Evolutionary conservation across 169 alveolate species (phyloP), one percentile per base, ranked within the genome.

Genomic region (Plasmodium cynomolgi): DNA sequence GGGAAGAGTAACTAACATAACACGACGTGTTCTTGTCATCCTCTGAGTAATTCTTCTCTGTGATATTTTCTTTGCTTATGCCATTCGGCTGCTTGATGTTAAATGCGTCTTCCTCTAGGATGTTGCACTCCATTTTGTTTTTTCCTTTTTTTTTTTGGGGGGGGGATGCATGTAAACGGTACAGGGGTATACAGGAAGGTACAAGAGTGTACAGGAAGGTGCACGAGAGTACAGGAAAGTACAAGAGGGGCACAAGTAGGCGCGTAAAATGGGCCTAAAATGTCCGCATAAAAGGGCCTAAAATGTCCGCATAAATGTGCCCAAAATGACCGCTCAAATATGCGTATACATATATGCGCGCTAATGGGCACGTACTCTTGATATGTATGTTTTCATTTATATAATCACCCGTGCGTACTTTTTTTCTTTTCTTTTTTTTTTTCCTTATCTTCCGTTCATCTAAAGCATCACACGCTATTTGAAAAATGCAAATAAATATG

Each of bases 21-120:
- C 93, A 85, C 6, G 93, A 85, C 3, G 86, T 85, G 44, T 75
- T 85, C 47, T 75, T 58, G 7, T 85, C 93, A 77, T 85, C 93
- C 29, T 85, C 93, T 75, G 85, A 85, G 41, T 85, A 85, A 85
- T 75, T 77, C 62, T 41, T 85, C 47, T 85, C 86, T 13, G 11
- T 85, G n/a, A 26, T 23, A 34, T 44, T 85, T 85, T 85, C 93
- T 74, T 73, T 85, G 68, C 39, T 34, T 44, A 85, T 31, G 56
- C 37, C 23, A 33, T 54, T 50, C 31, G 93, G 47, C 68, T 75
- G 9, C 23, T 37, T 77, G 37, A 85, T 47, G 17, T 39, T 31
- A 47, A 33, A 74, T 71, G 81, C 7, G 72, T 72, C 83, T 8
- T 85, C 93, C 26, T 85, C 84, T 34, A 75, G 62, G 62, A 85